Percentiles rank a stretch among this genome's conserved stretches.
Evolutionary conservation across 345 rosid species (phyloP).

Genomic region (Excoecaria cochinchinensis): DNA sequence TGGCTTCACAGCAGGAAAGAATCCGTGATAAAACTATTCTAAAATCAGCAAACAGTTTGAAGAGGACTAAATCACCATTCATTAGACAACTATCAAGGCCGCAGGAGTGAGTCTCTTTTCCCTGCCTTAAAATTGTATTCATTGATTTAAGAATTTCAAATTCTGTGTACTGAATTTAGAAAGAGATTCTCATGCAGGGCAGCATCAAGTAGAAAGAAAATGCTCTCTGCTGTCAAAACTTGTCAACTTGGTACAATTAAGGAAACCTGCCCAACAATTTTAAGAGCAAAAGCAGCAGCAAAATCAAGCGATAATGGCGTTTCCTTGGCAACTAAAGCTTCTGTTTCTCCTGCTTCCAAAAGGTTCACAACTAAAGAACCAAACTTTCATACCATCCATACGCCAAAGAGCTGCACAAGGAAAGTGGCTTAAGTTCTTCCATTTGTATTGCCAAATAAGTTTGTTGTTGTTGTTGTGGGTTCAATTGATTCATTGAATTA

Average conservation of each 20-base stretch:
- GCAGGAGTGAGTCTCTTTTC: conserved; percentile 32
- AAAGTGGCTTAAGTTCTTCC: conserved; percentile 25
- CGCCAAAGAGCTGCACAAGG: conserved; percentile 69
- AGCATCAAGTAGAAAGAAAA: conserved; percentile 32
- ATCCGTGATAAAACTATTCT: conserved; percentile 21
- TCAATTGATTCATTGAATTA: conserved; percentile 38
- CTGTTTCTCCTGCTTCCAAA: conserved; percentile 32
- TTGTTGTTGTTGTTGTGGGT: background rate
- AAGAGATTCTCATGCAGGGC: conserved; percentile 36
- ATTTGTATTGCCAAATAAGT: background rate
- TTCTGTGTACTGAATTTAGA: background rate
- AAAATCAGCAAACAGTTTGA: conserved; percentile 21
- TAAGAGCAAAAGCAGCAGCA: conserved; percentile 31
- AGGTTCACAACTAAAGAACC: conserved; percentile 57
- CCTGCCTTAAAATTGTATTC: background rate
- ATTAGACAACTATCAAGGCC: conserved; percentile 29
- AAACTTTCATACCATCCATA: conserved; percentile 53
- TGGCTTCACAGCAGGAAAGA: conserved; percentile 12
- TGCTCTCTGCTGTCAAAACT: conserved; percentile 9
- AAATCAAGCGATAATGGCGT: conserved; percentile 22
- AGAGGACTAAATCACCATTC: conserved; percentile 39
- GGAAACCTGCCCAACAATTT: conserved; percentile 31
- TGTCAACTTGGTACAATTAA: conserved; percentile 31
- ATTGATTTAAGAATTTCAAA: background rate
- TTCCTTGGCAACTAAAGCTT: conserved; percentile 27